Base-by-base conservation (phyloP, 257 asterid species). In the Rehmannia glutinosa region DNA sequence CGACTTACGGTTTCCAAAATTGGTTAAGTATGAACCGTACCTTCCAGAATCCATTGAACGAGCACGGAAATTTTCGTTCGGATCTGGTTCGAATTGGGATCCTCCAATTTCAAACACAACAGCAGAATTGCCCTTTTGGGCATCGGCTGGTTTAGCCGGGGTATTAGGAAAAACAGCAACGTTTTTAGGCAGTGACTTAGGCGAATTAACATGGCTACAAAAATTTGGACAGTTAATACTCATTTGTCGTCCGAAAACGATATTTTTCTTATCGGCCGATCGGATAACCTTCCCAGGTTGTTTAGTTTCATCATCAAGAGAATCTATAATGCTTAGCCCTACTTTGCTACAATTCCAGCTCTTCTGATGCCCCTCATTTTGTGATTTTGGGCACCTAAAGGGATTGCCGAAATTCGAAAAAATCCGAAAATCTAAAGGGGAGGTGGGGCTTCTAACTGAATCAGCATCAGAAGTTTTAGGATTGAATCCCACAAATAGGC, bases 361-460 rank as follows among this genome's bases (percentile, higher is more conserved):
- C 85, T 79, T 88, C 4, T 75, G 79, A 55, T 42, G 68, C 58
- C 82, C 86, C 55, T 82, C 92, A 32, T 70, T 72, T 19, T 70
- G 73, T 2, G 78, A 53, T 61, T 61, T 86, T 17, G 73, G 76
- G 19, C 85, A 74, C 87, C 95, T 86, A 72, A 86, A 85, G 39
- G 92, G 91, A 69, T 78, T 88, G 3, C 95, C 89, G 4, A 90
- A 70, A 73, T 79, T 75, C 20, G 95, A 85, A 69, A 93, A 86
- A 24, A 88, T 83, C 71, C 91, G 83, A 66, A 88, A 86, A 64
- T 93, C 99, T 78, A 93, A 83, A 0, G 99, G 92, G 27, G 97
- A 93, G 27, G 96, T 93, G 0, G 99, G 97, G 63, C 99, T 93
- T 72, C 83, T 86, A 46, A 82, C 89, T n/a, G 99, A 83, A 73